Evolutionary conservation across 1,284 basidiomycete genomes (phyloP).

Genomic region (Pyrrhoderma lamaoense): DNA sequence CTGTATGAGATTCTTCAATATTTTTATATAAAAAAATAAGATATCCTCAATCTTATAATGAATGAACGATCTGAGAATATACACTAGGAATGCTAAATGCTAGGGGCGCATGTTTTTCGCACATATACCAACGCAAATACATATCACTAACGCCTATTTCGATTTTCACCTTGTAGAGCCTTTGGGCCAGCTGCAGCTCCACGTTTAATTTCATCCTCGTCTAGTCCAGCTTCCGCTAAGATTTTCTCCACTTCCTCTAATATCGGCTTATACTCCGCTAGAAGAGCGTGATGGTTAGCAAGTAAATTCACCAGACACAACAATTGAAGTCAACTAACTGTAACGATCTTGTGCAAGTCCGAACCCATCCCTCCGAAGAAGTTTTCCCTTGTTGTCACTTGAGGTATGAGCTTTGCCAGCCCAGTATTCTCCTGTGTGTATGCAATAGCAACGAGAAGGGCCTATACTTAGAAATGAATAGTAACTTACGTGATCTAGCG

Average conservation of each 20-base stretch:
- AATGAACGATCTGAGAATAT: too few species aligned
- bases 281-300: constrained; percentile 3
- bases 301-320: constrained; percentile 10
- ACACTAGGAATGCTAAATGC: too few species aligned
- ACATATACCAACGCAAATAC: neutral
- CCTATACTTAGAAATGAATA: neutral
- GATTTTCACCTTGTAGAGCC: constrained; percentile 5
- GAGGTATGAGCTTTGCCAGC: constrained; percentile 59
- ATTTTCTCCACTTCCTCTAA: constrained; percentile 81
- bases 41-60: neutral
- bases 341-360: constrained; percentile 63
- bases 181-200: constrained; percentile 36
- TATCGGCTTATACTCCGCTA: constrained; percentile 70
- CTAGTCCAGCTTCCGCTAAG: constrained; percentile 77
- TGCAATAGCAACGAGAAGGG: neutral
- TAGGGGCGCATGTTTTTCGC: neutral
- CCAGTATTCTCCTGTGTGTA: constrained; percentile 67
- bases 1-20: neutral
- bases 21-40: neutral
- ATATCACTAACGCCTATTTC: constrained; percentile 10
- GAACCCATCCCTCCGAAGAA: constrained; percentile 75
- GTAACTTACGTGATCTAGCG: constrained; percentile 59
- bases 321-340: constrained; percentile 31
- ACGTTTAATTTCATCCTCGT: constrained; percentile 71
- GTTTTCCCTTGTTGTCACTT: constrained; percentile 71